A percentile compares a stretch with the other conserved stretches of the same genome.
These are phyloP conservation scores for Termitomyces sp. DNA, from an alignment of 768 basidiomycete species.

Conservation along the genomic window DNA sequence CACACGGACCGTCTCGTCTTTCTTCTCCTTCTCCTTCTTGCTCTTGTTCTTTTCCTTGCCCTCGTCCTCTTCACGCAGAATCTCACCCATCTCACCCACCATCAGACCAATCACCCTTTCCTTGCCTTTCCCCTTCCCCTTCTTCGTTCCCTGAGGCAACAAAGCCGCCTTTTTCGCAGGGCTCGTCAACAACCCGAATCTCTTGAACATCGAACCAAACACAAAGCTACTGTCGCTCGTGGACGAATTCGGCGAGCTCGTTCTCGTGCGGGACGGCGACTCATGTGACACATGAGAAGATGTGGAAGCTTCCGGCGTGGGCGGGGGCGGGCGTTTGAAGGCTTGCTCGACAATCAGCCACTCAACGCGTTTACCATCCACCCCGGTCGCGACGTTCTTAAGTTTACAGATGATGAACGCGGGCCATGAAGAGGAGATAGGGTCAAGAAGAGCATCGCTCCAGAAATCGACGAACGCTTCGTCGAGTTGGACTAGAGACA, in stretches of 20 bases:
- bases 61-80: constrained; percentile 49
- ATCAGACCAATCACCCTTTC: constrained; percentile 25
- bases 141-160: constrained; percentile 20
- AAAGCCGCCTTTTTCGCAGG: constrained; percentile 26
- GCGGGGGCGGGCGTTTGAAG: constrained; percentile 34
- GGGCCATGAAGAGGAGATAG: constrained; percentile 61
- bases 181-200: constrained; percentile 58
- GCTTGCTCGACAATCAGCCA: constrained; percentile 71
- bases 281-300: constrained; percentile 11
- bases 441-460: constrained; percentile 68
- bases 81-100: constrained; percentile 70
- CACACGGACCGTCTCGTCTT: constrained; percentile 16
- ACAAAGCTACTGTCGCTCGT: constrained; percentile 33
- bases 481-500: constrained; percentile 56
- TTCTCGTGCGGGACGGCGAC: constrained; percentile 19
- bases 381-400: constrained; percentile 29
- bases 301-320: constrained; percentile 5
- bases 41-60: constrained; percentile 1
- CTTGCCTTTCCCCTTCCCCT: constrained; percentile 24
- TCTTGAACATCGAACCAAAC: constrained; percentile 47
- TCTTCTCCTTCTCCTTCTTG: constrained; percentile 6
- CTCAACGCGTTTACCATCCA: constrained; percentile 36
- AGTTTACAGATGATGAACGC: constrained; percentile 68
- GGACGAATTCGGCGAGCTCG: constrained; percentile 38
- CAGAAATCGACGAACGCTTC: constrained; percentile 84